phyloP scores from a whole-genome alignment of 441 rosid species.

The Euphorbia schlechtendalii region DNA sequence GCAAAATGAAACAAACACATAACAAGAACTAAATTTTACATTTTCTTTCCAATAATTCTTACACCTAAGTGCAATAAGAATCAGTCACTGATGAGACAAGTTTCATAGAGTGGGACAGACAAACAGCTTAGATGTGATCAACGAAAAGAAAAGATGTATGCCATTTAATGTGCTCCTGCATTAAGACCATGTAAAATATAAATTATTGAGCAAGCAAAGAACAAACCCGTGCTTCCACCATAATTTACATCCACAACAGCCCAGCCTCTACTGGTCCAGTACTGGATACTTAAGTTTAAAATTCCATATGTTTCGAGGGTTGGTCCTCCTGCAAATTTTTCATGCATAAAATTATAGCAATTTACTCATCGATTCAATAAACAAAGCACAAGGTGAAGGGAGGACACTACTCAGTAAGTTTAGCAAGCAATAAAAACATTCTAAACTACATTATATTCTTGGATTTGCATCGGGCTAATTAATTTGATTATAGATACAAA shows the following conservation, averaged over 20 bases:
- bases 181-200: not conserved
- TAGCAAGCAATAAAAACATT: not conserved
- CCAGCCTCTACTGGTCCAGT: constrained; percentile 98
- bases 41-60: not conserved
- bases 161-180: not conserved
- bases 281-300: constrained; percentile 67
- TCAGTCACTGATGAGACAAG: not conserved
- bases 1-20: constrained; percentile 1
- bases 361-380: not conserved
- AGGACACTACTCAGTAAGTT: constrained; percentile 9
- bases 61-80: not conserved
- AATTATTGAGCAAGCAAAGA: constrained; percentile 5
- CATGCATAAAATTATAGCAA: not conserved
- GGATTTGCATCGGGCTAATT: not conserved
- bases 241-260: constrained; percentile 90
- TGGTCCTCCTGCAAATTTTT: constrained; percentile 66
- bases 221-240: constrained; percentile 97
- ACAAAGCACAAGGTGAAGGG: not conserved
- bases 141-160: not conserved
- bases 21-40: constrained; percentile 1
- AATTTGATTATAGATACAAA: too few relatives aligned
- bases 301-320: constrained; percentile 65
- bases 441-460: not conserved
- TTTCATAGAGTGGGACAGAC: not conserved
- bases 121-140: too few relatives aligned